Evolutionary conservation across 306 rosid species (phyloP), one percentile per base, ranked within the genome.

Genomic region (Lablab purpureus): DNA sequence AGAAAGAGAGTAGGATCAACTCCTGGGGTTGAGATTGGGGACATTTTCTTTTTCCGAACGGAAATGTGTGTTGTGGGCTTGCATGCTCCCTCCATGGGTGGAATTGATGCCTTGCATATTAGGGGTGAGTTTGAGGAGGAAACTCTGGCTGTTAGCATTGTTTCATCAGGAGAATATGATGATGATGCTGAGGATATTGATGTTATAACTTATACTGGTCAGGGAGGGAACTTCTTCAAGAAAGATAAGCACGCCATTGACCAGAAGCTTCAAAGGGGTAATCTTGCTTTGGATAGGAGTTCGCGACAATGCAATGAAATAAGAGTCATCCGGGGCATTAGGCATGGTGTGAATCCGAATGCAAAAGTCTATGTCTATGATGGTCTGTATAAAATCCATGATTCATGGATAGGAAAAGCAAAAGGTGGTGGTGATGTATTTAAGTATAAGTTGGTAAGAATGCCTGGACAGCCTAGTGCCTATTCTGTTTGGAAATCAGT

Each of bases 251-350:
- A 75, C 10, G 60, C 50, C n/a, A 45, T 65, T 10, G 96, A 91
- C 74, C 96, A 91, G 76, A 91, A 91, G 87, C 90, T 91, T 82
- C 82, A 89, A 19, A 87, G 91, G 85, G 96, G 96, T 50, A 91
- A 89, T 81, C 96, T 91, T 62, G 93, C 93, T 68, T 78, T 91
- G 65, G 89, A 91, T 77, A 87, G 82, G 79, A 91, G 90, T 76
- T 76, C 85, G 3, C 84, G 85, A n/a, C 83, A 78, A 37, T 82
- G 65, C 27, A 91, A 87, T 66, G 96, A 87, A 71, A 74, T 89
- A 32, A 87, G 96, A 81, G 96, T 91, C 25, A 78, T 91, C 71
- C 85, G 93, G 19, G 96, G 96, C 43, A 43, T 91, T 43, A 89
- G 47, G 56, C 90, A 91, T 81, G 69, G 54, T 25, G 62, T 50